Evolutionary conservation across 2,329 filamentous ascomycete species (phyloP), one percentile per base, ranked within the genome.

Genomic region (Coleophoma cylindrospora): DNA sequence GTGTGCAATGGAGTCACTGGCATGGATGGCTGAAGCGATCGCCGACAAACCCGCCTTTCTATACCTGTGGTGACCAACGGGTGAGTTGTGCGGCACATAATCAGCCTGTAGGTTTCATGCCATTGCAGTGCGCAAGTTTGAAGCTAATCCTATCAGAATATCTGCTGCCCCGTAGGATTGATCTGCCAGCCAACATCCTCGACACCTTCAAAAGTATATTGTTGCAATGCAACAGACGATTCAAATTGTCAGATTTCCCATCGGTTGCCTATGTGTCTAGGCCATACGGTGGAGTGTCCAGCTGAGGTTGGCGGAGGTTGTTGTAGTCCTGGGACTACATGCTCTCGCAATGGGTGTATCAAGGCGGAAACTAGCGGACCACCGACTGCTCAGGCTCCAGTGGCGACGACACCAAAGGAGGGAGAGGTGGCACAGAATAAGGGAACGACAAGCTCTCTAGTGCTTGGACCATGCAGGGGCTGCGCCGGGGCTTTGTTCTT

Each of bases 41-140:
- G 14, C 36, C 13, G 37, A 27, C 2, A 52, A 43, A 54, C 13
- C 51, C 63, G 14, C 63, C 63, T 14, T 65, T 49, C 43, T 62
- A 59, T 45, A 53, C 48, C 5, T 64, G 63, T 45, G 62, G 62
- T 3, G 62, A 65, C 50, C 63, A 65, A 41, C 49, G 56, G 27
- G 53, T 61, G 10, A 61, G 60, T 21, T 65, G 63, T 43, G 56
- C 59, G 47, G 53, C 52, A 36, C 59, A 51, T 36, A 49, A 50
- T n/a, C 61, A 60, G 38, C 57, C 58, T 34, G 63, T 64, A 43
- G 54, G 59, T 48, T 2, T 3, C 14, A 6, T 32, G 2, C 13
- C 9, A 13, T 22, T 33, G 12, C 11, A 17, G 22, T 10, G 34
- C 15, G 19, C 19, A 36, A n/a, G 6, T 27, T 21, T 10, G 34